Evolutionary conservation across 345 rosid species (phyloP).

Genomic region (Syzygium jambos): DNA sequence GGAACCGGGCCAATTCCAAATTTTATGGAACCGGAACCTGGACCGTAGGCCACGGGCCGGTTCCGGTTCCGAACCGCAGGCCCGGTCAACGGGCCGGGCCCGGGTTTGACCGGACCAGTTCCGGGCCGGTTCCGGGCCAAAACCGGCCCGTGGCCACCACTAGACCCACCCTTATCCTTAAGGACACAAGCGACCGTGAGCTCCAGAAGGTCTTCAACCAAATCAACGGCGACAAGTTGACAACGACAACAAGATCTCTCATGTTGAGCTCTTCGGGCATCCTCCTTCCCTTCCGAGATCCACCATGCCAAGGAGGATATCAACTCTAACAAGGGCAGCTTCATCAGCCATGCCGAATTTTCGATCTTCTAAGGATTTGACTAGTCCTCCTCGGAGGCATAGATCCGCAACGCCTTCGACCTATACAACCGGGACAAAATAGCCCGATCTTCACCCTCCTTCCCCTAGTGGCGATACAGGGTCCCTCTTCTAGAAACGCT

Average conservation of each 20-base stretch:
- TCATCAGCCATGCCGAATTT: background rate
- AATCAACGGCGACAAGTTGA: background rate
- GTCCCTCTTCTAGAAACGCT: background rate
- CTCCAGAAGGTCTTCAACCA: background rate
- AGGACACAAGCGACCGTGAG: background rate
- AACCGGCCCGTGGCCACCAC: too few relatives aligned
- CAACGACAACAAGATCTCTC: background rate
- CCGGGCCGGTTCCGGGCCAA: too few relatives aligned
- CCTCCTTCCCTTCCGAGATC: background rate
- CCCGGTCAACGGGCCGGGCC: too few relatives aligned
- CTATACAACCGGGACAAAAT: too few relatives aligned
- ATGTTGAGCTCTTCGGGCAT: background rate
- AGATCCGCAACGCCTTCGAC: background rate
- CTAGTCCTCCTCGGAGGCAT: background rate
- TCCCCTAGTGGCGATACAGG: too few relatives aligned
- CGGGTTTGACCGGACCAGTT: too few relatives aligned
- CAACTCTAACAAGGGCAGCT: background rate
- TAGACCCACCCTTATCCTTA: background rate
- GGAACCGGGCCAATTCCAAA: too few relatives aligned
- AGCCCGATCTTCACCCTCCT: too few relatives aligned
- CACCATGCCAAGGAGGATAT: background rate
- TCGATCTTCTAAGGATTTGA: background rate
- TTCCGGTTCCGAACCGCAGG: too few relatives aligned
- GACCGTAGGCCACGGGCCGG: too few relatives aligned
- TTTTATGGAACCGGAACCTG: too few relatives aligned